Evolutionary conservation across 1,139 yeast species (phyloP).

Genomic region (Suhomyces anneliseae): DNA sequence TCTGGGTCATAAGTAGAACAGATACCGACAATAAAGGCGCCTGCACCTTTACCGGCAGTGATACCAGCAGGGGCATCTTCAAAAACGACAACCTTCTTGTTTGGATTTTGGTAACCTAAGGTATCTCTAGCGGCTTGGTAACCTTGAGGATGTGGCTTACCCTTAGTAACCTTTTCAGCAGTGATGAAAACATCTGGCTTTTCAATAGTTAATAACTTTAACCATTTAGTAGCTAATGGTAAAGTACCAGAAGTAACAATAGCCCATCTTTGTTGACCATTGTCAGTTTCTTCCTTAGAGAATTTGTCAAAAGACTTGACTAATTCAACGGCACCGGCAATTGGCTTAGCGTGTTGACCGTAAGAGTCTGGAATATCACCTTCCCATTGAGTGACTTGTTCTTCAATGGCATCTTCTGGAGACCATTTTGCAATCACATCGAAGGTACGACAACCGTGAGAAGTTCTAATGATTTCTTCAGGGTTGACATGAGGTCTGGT

Average conservation of each 20-base stretch:
- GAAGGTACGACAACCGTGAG: constrained; percentile 82
- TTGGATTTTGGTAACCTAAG: constrained; percentile 48
- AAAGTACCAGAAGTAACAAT: constrained; percentile 83
- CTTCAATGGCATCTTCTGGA: constrained; percentile 68
- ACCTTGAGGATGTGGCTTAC: constrained; percentile 86
- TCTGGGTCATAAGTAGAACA: constrained; percentile 77
- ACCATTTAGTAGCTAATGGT: constrained; percentile 78
- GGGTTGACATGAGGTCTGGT: constrained; percentile 71
- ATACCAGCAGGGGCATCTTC: constrained; percentile 92
- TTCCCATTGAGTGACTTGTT: constrained; percentile 68
- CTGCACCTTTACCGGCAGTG: constrained; percentile 80
- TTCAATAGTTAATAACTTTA: constrained; percentile 59
- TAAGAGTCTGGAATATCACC: constrained; percentile 69
- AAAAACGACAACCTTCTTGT: constrained; percentile 64
- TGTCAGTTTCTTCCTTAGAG: constrained; percentile 42
- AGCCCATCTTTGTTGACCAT: constrained; percentile 63
- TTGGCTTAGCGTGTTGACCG: constrained; percentile 70
- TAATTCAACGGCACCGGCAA: constrained; percentile 70
- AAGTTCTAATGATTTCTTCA: constrained; percentile 66
- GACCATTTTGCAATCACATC: constrained; percentile 76
- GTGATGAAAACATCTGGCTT: constrained; percentile 75
- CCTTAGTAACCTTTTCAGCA: constrained; percentile 73
- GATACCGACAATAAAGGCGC: constrained; percentile 80
- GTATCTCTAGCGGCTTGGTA: constrained; percentile 65
- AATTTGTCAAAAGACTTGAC: constrained; percentile 52